A percentile compares a stretch with the other conserved stretches of the same genome.
phyloP scores from a whole-genome alignment of 179 eudicot genomes.

The Carnegiea gigantea region DNA sequence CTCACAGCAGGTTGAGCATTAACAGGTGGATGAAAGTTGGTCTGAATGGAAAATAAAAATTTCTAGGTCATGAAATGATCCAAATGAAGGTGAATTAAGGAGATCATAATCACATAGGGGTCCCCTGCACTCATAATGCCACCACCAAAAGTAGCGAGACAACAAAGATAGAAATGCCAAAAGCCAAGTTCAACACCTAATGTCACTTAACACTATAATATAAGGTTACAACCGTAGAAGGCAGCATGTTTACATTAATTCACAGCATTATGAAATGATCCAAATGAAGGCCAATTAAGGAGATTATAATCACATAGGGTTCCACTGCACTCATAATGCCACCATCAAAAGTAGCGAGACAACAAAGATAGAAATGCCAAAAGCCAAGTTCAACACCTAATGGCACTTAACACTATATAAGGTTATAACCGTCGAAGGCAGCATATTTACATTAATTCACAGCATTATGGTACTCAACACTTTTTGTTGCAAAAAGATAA shows the following conservation, averaged over 20 bases:
- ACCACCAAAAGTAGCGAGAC: slow-evolving; percentile 13
- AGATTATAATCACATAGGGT: too few relatives aligned
- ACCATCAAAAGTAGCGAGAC: slow-evolving; percentile 14
- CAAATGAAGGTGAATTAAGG: not conserved
- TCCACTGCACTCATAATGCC: too few relatives aligned
- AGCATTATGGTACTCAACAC: not conserved
- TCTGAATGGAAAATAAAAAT: slow-evolving; percentile 34
- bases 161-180: not conserved
- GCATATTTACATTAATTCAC: not conserved
- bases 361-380: not conserved
- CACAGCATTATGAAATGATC: not conserved
- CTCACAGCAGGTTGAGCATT: slow-evolving; percentile 63
- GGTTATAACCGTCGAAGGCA: not conserved
- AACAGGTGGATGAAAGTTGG: slow-evolving; percentile 52
- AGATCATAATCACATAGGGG: not conserved
- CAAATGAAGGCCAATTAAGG: too few relatives aligned
- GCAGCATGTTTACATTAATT: not conserved
- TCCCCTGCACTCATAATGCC: not conserved
- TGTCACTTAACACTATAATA: not conserved
- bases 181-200: not conserved
- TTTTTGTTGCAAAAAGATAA: not conserved
- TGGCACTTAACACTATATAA: not conserved
- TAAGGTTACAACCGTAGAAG: not conserved
- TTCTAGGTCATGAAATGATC: not conserved
- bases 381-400: not conserved